These are phyloP conservation scores for Xylariaceae sp. DNA, from an alignment of 2,329 filamentous ascomycete genomes.

Conservation along the genomic window DNA sequence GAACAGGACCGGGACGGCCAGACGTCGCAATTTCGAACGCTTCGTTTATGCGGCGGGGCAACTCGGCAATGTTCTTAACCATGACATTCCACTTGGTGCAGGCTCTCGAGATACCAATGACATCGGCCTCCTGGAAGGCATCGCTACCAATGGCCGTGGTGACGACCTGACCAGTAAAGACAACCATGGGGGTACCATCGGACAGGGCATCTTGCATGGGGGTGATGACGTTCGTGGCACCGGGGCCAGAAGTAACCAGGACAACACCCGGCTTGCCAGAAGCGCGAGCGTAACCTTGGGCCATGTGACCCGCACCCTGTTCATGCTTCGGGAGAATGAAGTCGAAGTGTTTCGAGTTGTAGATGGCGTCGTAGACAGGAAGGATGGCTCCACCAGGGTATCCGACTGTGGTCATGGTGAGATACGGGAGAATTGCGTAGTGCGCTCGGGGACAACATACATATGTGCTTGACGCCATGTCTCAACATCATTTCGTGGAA, in stretches of 20 bases:
- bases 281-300: slow-evolving; percentile 90
- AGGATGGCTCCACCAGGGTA: slow-evolving; percentile 96
- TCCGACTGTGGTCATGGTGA: slow-evolving; percentile 50
- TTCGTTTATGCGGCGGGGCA: slow-evolving; percentile 92
- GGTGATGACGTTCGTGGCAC: slow-evolving; percentile 93
- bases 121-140: slow-evolving; percentile 94
- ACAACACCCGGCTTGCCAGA: slow-evolving; percentile 94
- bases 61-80: slow-evolving; percentile 91
- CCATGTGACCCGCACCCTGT: slow-evolving; percentile 98
- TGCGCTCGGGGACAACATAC: slow-evolving; percentile 49
- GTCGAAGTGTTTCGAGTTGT: slow-evolving; percentile 94
- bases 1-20: slow-evolving; percentile 85
- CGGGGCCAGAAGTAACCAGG: slow-evolving; percentile 91
- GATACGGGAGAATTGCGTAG: slow-evolving; percentile 1
- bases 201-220: slow-evolving; percentile 95
- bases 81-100: slow-evolving; percentile 99
- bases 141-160: slow-evolving; percentile 90
- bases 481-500: slow-evolving; percentile 99
- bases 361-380: slow-evolving; percentile 97
- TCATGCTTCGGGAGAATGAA: slow-evolving; percentile 95
- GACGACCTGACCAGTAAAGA: slow-evolving; percentile 89
- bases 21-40: slow-evolving; percentile 97
- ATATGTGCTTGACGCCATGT: slow-evolving; percentile 87
- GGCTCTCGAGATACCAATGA: slow-evolving; percentile 85
- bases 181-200: slow-evolving; percentile 92